Percentiles rank a stretch among this genome's conserved stretches.
Evolutionary conservation across 495 filamentous ascomycete genomes (phyloP).

Genomic region (Extremus antarcticus): DNA sequence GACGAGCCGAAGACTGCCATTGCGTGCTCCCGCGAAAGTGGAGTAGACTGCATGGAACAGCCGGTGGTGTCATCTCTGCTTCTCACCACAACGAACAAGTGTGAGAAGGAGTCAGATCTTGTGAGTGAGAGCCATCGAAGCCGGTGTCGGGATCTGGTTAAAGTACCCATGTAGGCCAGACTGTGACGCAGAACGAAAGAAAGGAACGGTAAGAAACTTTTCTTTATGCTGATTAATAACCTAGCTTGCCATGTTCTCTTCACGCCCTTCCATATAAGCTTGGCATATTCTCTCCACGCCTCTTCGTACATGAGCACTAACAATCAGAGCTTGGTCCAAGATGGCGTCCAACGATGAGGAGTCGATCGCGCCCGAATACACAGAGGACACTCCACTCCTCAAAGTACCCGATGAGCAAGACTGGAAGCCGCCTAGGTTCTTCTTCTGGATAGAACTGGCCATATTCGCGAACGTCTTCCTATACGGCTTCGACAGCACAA

Average conservation of each 20-base stretch:
- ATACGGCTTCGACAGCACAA: background rate
- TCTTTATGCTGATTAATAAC: no score
- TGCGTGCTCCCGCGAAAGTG: background rate
- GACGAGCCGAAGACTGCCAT: background rate
- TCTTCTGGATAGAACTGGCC: conserved; percentile 2
- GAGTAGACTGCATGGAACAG: background rate
- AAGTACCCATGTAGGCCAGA: background rate
- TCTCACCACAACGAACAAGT: background rate
- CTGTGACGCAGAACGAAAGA: background rate
- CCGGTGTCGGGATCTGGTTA: background rate
- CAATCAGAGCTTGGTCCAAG: background rate
- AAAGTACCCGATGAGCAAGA: background rate
- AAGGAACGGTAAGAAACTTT: background rate
- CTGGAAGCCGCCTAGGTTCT: background rate
- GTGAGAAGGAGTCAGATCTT: background rate
- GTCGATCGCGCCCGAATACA: background rate
- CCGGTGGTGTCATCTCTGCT: background rate
- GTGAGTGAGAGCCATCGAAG: background rate
- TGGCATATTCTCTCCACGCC: background rate
- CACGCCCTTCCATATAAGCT: no score
- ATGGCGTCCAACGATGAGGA: background rate
- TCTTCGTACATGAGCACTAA: background rate
- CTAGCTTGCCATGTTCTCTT: no score
- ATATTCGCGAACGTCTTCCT: conserved; percentile 2
- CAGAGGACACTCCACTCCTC: background rate